Evolutionary conservation across 164 flowering plant genomes (phyloP).

Genomic region (Chimonanthus salicifolius): DNA sequence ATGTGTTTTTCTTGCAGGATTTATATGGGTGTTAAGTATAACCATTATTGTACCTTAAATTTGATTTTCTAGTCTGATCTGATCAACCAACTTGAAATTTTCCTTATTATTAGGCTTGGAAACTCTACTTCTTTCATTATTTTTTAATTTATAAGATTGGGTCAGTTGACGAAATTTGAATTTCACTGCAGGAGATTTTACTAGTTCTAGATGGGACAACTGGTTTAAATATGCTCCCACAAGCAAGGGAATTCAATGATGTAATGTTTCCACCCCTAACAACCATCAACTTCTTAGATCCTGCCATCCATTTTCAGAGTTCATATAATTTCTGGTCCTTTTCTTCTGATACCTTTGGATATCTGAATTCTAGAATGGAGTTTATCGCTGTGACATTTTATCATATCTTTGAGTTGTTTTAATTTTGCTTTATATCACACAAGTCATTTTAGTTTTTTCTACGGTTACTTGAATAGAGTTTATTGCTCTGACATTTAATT

Average conservation of each 20-base stretch:
- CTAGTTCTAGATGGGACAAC: conserved; percentile 94
- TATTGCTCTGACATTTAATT: background rate
- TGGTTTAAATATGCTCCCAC: conserved; percentile 97
- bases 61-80: background rate
- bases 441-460: background rate
- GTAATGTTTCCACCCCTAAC: conserved; percentile 28
- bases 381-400: background rate
- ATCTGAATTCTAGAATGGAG: background rate
- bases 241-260: conserved; percentile 95
- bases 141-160: background rate
- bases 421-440: background rate
- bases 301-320: background rate
- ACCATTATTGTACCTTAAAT: background rate
- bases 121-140: background rate
- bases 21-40: background rate
- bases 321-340: background rate
- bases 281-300: background rate
- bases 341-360: background rate
- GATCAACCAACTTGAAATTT: background rate
- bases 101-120: background rate
- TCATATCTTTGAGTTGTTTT: background rate
- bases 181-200: conserved; percentile 63
- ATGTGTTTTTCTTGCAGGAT: background rate
- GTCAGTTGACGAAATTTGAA: conserved; percentile 1
- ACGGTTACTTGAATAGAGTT: background rate